A percentile compares a stretch with the other conserved stretches of the same genome.
Conservation (phyloP, 768 basidiomycete genomes). For the Tulasnella sp. region DNA sequence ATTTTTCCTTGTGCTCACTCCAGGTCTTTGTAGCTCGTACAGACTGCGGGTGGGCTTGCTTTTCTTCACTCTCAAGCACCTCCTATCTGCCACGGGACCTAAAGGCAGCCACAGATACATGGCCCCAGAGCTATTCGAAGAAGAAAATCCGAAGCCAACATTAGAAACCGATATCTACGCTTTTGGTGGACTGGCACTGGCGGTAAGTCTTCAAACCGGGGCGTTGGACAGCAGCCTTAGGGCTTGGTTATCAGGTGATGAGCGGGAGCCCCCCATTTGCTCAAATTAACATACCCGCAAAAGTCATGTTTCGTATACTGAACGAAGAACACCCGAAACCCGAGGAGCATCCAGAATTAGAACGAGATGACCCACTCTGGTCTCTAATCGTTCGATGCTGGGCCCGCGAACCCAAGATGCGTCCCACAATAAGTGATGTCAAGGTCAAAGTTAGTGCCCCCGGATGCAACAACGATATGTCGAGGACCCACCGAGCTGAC, state of each 20-base stretch:
- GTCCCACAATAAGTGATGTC: neutral
- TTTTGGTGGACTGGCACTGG: neutral
- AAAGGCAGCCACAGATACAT: neutral
- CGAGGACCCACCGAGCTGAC: no score
- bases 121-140: constrained; percentile 8
- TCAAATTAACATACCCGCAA: neutral
- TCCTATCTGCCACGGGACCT: neutral
- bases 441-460: neutral
- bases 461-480: no score
- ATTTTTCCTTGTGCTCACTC: neutral
- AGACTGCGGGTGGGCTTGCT: neutral
- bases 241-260: neutral
- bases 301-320: neutral
- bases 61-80: neutral
- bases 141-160: neutral
- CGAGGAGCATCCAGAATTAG: neutral
- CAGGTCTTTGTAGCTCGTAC: neutral
- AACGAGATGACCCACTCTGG: neutral
- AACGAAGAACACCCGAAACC: neutral
- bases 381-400: neutral
- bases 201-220: neutral
- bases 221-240: neutral
- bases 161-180: constrained; percentile 8
- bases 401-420: neutral
- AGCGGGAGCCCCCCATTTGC: neutral